Base-by-base conservation (phyloP, 371 early-diverging fungal genomes). In the Homolaphlyctis polyrhiza region DNA sequence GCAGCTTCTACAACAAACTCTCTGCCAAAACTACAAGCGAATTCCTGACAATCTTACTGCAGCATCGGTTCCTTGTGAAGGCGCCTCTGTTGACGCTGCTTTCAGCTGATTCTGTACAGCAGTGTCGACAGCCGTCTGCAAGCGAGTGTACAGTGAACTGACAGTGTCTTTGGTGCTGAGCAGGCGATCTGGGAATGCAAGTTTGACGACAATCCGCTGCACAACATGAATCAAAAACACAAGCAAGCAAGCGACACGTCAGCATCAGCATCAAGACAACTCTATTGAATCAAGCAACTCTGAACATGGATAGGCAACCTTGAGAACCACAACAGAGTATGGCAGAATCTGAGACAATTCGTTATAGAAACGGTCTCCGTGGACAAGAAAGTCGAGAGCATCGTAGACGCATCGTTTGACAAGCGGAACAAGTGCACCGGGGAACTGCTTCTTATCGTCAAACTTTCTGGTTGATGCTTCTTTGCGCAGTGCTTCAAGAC, bases 11-110 rank as follows among this genome's bases (percentile, higher is more conserved):
- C n/a, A n/a, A n/a, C n/a, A n/a, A n/a, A n/a, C n/a, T n/a, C n/a
- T n/a, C n/a, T n/a, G n/a, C n/a, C n/a, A n/a, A n/a, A n/a, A n/a
- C n/a, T n/a, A n/a, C n/a, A n/a, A n/a, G n/a, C n/a, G n/a, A n/a
- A n/a, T n/a, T n/a, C n/a, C n/a, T n/a, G n/a, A n/a, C n/a, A n/a
- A n/a, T n/a, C n/a, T n/a, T n/a, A n/a, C n/a, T n/a, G n/a, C 65
- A 25, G 58, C 23, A 4, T 58, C 66, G 32, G 49, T 29, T 11
- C 50, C 39, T 21, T 47, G 48, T 13, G 60, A 25, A 58, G 51
- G 16, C 27, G 16, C 59, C 28, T 14, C 13, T 21, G 59, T 18
- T 18, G 45, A 45, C 23, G 16, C 45, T 18, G 45, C 45, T 45
- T 45, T 45, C 23, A 16, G 45, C 23, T 45, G 45, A 45, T 16